Percentiles rank a stretch among this genome's conserved stretches.
Evolutionary conservation across 2,329 filamentous ascomycete species (phyloP).

Genomic region (Sporothrix brasiliensis): DNA sequence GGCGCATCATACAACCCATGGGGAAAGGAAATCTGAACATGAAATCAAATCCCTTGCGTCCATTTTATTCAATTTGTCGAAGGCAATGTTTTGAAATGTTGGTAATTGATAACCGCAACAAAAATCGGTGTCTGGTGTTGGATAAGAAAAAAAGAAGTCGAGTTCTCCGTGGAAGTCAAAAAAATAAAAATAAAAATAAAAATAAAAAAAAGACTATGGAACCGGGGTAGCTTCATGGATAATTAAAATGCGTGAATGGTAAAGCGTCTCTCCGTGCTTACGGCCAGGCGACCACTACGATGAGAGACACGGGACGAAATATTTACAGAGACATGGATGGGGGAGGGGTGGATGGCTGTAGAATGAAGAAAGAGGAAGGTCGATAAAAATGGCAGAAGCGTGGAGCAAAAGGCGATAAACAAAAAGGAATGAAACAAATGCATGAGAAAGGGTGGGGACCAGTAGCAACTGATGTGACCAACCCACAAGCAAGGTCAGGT

Average conservation of each 20-base stretch:
- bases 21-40: no score
- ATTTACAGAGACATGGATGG: neutral
- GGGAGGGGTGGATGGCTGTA: neutral
- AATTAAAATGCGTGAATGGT: neutral
- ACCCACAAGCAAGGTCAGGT: conserved; percentile 3
- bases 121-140: neutral
- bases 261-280: conserved; percentile 24
- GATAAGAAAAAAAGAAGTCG: neutral
- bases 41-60: neutral
- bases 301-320: neutral
- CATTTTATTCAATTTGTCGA: neutral
- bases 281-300: conserved; percentile 18
- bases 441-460: neutral
- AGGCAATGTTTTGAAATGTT: no score
- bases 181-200: neutral
- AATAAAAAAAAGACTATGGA: neutral
- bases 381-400: neutral
- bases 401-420: neutral
- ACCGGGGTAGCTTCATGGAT: no score
- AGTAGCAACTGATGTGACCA: neutral
- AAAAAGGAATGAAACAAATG: neutral
- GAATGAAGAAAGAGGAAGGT: conserved; percentile 24
- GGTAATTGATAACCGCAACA: neutral
- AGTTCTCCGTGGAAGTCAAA: neutral
- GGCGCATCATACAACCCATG: no score